A percentile compares a stretch with the other conserved stretches of the same genome.
phyloP scores from a whole-genome alignment of 345 rosid species.

The Odontarrhena argentea region DNA sequence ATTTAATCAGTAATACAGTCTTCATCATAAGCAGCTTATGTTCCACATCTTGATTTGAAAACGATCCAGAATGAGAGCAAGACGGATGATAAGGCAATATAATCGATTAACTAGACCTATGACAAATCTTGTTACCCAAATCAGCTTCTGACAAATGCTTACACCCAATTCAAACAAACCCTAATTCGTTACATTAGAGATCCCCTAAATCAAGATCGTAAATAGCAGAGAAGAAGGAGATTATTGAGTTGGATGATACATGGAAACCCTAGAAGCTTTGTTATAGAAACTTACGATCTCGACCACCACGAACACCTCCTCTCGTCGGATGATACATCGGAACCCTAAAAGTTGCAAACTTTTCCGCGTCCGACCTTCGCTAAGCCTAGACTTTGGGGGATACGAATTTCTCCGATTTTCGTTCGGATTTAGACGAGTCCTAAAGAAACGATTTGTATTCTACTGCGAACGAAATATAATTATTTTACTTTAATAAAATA shows the following conservation, averaged over 20 bases:
- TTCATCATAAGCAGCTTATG: not conserved
- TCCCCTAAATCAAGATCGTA: not conserved
- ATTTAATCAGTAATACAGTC: not conserved
- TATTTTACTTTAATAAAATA: no score
- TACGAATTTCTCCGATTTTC: conserved; percentile 10
- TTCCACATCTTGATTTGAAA: not conserved
- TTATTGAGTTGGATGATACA: not conserved
- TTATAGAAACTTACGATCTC: conserved; percentile 91
- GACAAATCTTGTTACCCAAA: not conserved
- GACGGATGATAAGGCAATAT: not conserved
- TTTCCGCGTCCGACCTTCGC: no score
- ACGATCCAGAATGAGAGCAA: no score
- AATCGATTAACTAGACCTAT: not conserved
- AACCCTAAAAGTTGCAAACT: conserved; percentile 15
- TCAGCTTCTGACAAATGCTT: conserved; percentile 15
- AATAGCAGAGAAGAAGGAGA: not conserved
- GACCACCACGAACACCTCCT: conserved; percentile 99
- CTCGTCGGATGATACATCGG: conserved; percentile 94
- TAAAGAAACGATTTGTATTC: no score
- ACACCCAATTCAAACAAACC: conserved; percentile 20
- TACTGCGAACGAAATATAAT: no score
- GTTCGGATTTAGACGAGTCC: no score
- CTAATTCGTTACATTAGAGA: conserved; percentile 2
- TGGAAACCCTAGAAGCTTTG: conserved; percentile 28
- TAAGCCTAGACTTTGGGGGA: no score